Conservation (phyloP, 805 yeast genomes). For the Lipomyces starkeyi region DNA sequence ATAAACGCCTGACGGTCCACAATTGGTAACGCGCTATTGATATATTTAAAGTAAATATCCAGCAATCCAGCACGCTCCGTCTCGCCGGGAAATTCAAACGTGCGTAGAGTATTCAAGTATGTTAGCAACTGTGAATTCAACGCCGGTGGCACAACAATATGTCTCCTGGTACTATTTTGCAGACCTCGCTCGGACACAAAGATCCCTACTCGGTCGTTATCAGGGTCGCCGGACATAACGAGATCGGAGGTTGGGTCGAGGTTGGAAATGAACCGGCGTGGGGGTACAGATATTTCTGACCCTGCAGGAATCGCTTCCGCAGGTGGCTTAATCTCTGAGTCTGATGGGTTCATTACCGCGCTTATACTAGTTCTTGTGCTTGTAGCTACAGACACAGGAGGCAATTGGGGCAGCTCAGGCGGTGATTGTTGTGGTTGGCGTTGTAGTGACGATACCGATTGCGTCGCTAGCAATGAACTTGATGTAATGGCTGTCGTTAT, state of each 20-base stretch:
- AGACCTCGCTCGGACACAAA: slow-evolving; percentile 34
- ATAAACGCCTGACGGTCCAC: slow-evolving; percentile 51
- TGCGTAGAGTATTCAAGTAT: slow-evolving; percentile 47
- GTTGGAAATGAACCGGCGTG: slow-evolving; percentile 37
- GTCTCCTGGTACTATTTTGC: slow-evolving; percentile 7
- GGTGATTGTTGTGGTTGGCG: neutral
- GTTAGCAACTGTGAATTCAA: slow-evolving; percentile 39
- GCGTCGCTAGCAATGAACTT: neutral
- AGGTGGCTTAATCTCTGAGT: slow-evolving; percentile 24
- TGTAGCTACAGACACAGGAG: neutral
- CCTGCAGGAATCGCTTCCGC: slow-evolving; percentile 24
- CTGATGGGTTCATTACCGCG: slow-evolving; percentile 26
- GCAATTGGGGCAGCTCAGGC: neutral
- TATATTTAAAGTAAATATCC: slow-evolving; percentile 49
- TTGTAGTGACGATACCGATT: neutral
- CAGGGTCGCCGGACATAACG: slow-evolving; percentile 36
- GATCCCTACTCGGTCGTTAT: slow-evolving; percentile 37
- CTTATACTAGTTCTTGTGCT: slow-evolving; percentile 26
- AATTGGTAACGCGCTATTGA: slow-evolving; percentile 52
- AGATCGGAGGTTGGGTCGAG: slow-evolving; percentile 41
- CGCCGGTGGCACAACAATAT: slow-evolving; percentile 23
- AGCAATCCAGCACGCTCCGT: slow-evolving; percentile 46
- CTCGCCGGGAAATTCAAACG: slow-evolving; percentile 48
- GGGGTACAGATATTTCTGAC: slow-evolving; percentile 14
- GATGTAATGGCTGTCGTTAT: neutral